phyloP scores from a whole-genome alignment of 2,329 filamentous ascomycete genomes.

The Botrytis squamosa region DNA sequence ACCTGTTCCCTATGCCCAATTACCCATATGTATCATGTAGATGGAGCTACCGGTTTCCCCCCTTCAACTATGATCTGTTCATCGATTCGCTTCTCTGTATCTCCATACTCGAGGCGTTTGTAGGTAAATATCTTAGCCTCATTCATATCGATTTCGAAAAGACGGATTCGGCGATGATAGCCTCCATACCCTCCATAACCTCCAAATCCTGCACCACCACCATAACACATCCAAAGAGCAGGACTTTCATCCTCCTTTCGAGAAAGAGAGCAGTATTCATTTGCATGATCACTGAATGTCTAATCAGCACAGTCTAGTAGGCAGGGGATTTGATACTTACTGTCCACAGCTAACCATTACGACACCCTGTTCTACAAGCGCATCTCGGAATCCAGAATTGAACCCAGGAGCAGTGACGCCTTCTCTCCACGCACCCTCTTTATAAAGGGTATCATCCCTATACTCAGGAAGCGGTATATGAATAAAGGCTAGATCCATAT shows the following conservation, averaged over 20 bases:
- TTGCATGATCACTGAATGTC: constrained; percentile 75
- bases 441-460: constrained; percentile 55
- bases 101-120: constrained; percentile 77
- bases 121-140: constrained; percentile 85
- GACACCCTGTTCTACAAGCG: constrained; percentile 80
- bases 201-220: constrained; percentile 85
- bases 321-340: constrained; percentile 50
- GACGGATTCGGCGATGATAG: constrained; percentile 77
- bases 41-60: constrained; percentile 42
- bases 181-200: constrained; percentile 91
- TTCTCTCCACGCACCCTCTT: constrained; percentile 75
- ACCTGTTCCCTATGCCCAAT: not conserved
- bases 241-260: constrained; percentile 46
- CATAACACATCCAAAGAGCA: constrained; percentile 97
- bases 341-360: constrained; percentile 89
- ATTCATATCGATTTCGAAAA: constrained; percentile 94
- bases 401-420: constrained; percentile 81
- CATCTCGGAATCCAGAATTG: constrained; percentile 92
- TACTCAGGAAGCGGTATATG: constrained; percentile 97
- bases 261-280: constrained; percentile 86
- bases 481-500: constrained; percentile 95
- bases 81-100: constrained; percentile 54
- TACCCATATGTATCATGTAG: not conserved
- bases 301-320: not conserved
- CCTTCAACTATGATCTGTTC: constrained; percentile 66